Conservation (phyloP, 305 asterid genomes). For the Plantago rigida region DNA sequence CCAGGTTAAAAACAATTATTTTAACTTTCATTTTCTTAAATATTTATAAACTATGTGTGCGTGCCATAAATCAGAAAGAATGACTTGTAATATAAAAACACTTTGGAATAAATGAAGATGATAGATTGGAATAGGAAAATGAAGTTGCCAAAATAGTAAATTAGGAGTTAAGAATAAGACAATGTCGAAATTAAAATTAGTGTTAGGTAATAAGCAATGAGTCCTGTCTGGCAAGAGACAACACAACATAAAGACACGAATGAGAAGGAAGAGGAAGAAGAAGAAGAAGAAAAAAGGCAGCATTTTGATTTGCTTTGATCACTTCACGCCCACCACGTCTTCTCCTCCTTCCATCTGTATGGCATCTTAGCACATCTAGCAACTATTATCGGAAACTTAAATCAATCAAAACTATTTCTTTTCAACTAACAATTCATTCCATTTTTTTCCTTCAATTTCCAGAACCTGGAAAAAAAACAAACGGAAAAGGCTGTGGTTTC, state of each 20-base stretch:
- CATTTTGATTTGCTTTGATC: constrained; percentile 16
- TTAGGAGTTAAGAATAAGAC: too few relatives aligned
- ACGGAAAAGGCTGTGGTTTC: constrained; percentile 14
- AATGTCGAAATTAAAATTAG: too few relatives aligned
- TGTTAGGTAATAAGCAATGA: too few relatives aligned
- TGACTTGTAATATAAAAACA: too few relatives aligned
- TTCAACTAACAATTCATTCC: too few relatives aligned
- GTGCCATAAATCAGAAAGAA: too few relatives aligned
- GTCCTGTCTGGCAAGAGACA: background rate
- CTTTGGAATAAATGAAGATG: too few relatives aligned
- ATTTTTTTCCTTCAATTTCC: background rate
- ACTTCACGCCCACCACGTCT: constrained; percentile 27
- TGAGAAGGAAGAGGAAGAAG: background rate
- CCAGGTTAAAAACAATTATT: too few relatives aligned
- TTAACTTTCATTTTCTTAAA: too few relatives aligned
- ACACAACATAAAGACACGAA: background rate
- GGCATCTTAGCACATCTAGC: constrained; percentile 50
- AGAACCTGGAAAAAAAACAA: constrained; percentile 3
- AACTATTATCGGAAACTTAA: constrained; percentile 44
- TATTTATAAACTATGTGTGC: too few relatives aligned
- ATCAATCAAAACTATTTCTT: constrained; percentile 10
- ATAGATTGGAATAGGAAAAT: too few relatives aligned
- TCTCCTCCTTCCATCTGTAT: constrained; percentile 56
- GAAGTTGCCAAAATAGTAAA: too few relatives aligned
- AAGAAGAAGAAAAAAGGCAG: background rate